Base-by-base conservation (phyloP, 2,329 filamentous ascomycete species). In the Neophaeococcomyces aloes region DNA sequence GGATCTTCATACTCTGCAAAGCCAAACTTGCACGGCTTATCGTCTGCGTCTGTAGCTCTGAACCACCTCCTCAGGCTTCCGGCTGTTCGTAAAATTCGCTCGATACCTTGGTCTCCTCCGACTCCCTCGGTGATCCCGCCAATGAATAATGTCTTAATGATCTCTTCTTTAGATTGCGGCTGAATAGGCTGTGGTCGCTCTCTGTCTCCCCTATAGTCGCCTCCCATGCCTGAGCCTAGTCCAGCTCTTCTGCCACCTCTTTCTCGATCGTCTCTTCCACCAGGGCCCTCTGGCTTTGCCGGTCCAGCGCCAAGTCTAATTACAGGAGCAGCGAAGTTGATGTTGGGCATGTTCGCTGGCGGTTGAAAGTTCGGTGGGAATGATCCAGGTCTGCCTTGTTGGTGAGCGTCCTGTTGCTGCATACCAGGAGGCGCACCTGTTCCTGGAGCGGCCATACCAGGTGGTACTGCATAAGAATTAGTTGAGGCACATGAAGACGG, bases 281-380 rank as follows among this genome's bases (percentile, higher is more conserved):
- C 61, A 14, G 56, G 44, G 25, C 57, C 61, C 38, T 65, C 66
- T 19, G 79, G 70, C 58, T 86, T 86, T n/a, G 75, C 65, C 2
- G 78, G 64, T 15, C 68, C 76, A 1, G 87, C 89, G 32, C 89
- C 91, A 35, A 98, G 75, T 44, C 91, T 84, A 59, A 98, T 96
- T 48, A 96, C 87, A 45, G 89, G 88, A 29, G 91, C 91, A 58
- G 85, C 94, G 70, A 96, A 94, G 69, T 98, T 95, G 71, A 98
- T 94, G 62, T 94, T 93, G 40, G 89, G 87, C 75, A 95, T 85
- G 60, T 91, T 94, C 39, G 84, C 72, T 7, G 89, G 88, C 38
- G 86, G 79, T 69, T 93, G 85, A 66, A 94, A 95, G 64, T 79
- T 86, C 47, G 80, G 70, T 49, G 86, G 86, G 52, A 94, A 79